Base-by-base conservation (phyloP, 208 protist genomes). In the Paratrypanosoma confusum region DNA sequence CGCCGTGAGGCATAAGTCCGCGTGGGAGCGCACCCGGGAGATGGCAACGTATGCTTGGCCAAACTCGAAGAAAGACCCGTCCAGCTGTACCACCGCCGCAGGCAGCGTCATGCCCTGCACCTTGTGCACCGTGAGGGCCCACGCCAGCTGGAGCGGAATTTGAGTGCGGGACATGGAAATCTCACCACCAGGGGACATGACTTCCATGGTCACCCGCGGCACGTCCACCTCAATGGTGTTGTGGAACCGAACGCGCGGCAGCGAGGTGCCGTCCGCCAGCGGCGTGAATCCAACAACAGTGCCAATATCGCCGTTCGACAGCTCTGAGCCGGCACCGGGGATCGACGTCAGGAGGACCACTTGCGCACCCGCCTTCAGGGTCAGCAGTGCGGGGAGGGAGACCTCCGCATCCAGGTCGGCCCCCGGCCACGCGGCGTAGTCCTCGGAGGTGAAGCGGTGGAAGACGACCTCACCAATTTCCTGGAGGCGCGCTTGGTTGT, bases 81-180 rank as follows among this genome's bases (percentile, higher is more conserved):
- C 31, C 5, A 77, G 16, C 6, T 29, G 31, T 29, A 72, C 53
- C 4, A 31, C 17, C 16, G 50, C 50, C 36, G 55, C 40, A 8
- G 57, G 52, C 10, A 77, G 33, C 18, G 58, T 65, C 71, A 93
- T 77, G 24, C 88, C 89, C 50, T 95, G 89, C n/a, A 53, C 51
- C 17, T 88, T 86, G 50, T 95, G 84, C 28, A 93, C 81, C 8
- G 83, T 82, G 34, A 90, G 26, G 0, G 79, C 81, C 83, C 84
- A 96, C 17, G 84, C 84, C 6, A 94, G 57, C 28, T 50, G 71
- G 10, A 96, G 42, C 2, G 89, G 89, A n/a, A 95, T 27, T 50
- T 78, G 69, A 18, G 52, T 67, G 32, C 69, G 57, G 2, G 41
- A 32, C 3, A 46, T 39, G 0, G 24, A 18, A 1, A 65, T 25